Evolutionary conservation across 2,329 filamentous ascomycete species (phyloP).

Genomic region (Colletotrichum sp.): DNA sequence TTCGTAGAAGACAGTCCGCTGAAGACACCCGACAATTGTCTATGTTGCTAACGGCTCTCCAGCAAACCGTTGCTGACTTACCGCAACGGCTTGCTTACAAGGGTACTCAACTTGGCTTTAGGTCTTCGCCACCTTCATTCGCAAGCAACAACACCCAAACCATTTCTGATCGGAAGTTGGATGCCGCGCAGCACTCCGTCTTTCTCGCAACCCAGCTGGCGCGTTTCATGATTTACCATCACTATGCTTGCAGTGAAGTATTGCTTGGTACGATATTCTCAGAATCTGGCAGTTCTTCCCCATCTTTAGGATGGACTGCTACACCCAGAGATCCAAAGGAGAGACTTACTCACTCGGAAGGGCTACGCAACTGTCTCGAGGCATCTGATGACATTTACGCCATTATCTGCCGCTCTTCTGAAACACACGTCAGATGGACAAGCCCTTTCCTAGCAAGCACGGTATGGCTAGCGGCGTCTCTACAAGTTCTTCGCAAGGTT

Average conservation of each 20-base stretch:
- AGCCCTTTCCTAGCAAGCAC: background rate
- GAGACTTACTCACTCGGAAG: background rate
- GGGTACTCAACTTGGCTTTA: background rate
- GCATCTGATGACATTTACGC: background rate
- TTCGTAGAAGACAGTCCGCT: background rate
- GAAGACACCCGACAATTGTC: background rate
- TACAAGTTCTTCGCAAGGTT: background rate
- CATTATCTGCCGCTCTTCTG: background rate
- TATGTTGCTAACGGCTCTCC: background rate
- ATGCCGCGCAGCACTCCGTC: background rate
- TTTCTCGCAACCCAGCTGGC: background rate
- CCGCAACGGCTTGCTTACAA: background rate
- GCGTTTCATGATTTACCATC: background rate
- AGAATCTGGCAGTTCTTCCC: background rate
- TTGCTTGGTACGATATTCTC: background rate
- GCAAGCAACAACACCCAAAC: rapidly evolving
- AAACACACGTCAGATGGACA: background rate
- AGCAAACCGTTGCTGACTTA: background rate
- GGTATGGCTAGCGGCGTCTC: background rate
- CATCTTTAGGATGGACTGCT: background rate
- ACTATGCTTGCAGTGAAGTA: background rate
- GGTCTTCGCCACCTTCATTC: background rate
- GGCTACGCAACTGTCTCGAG: background rate
- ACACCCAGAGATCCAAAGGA: background rate
- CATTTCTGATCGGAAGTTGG: background rate